Evolutionary conservation across 2,329 filamentous ascomycete species (phyloP), one percentile per base, ranked within the genome.

Genomic region (Leptographium lundbergii): DNA sequence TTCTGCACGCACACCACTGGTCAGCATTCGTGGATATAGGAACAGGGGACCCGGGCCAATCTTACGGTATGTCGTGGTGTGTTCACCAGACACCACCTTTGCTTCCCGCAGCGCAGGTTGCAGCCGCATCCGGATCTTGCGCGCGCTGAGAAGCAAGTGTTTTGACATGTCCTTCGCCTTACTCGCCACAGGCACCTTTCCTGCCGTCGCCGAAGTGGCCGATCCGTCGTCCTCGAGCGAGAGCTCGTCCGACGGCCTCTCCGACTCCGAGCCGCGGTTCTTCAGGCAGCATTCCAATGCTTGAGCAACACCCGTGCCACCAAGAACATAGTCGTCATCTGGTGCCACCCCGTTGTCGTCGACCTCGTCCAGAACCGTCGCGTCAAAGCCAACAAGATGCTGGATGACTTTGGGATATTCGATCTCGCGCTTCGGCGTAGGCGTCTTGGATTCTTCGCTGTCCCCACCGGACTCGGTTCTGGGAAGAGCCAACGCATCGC

Each of bases 311-410:
- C 92, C 94, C 0, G 91, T 96, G 19, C 92, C 92, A 24, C 92
- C 91, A 66, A 97, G 94, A 52, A 97, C 91, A 71, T 97, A 97
- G 70, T 96, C 90, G 60, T 95, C 88, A 64, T 96, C 90, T 0
- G 91, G 88, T 7, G 90, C 87, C 13, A 85, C 77, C 3, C 86
- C 83, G 51, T 83, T 78, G 25, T 86, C 81, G 53, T 86, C 84
- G 25, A 81, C 79, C 65, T 68, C 80, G 70, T 69, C 82, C 70
- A 69, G 76, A 42, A 70, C 66, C 57, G 74, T 67, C 29, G 77
- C 73, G 59, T 82, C 80, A 65, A 89, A 82, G 5, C 91, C 91
- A 36, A 96, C 88, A 50, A 97, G 82, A 69, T 95, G 90, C 62
- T 89, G 84, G 29, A 97, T 78, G 4, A 95, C 88, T 63, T 95